Base-by-base conservation (phyloP, 1,284 basidiomycete genomes). In the Ceratobasidium sp. region DNA sequence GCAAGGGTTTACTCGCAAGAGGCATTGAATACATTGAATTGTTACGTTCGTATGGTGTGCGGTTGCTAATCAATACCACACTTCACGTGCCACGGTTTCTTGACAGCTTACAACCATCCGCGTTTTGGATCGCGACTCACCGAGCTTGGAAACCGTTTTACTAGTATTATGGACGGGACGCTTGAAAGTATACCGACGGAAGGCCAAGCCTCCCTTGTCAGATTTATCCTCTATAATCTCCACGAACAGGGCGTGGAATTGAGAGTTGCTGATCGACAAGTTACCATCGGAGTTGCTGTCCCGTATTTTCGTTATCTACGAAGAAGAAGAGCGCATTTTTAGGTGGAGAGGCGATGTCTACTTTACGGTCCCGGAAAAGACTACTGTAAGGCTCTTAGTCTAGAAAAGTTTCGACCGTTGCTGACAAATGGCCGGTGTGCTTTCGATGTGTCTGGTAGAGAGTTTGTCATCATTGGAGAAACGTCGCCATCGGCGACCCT, bases 401-500 rank as follows among this genome's bases (percentile, higher is more conserved):
- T 40, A 40, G 7, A 17, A 40, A 40, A 8, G 38, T 17, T 40
- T 8, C 7, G 7, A 40, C 17, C 17, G 17, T 8, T 40, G 38
- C 38, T 17, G 7, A 40, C 8, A 40, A 8, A 40, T 40, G 10
- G 17, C 38, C 38, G 38, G 10, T 8, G 38, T 8, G 38, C 10
- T 40, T 8, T 40, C 17, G 10, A 40, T 47, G 45, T 47, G 7
- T 47, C 10, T 20, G 10, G 7, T 27, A 65, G 62, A 47, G 29
- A 42, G 62, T 65, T 13, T 65, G 62, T 29, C 29, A 20, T 31
- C 49, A 42, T 15, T 65, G 62, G 62, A 47, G 47, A 13, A 52
- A 65, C 12, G 49, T 65, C 12, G 62, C 62, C 12, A 40, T 65
- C 35, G 38, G n/a, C 35, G n/a, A 8, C 62, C 62, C 47, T 20